Evolutionary conservation across 1,284 basidiomycete species (phyloP).

Genomic region (Leccinum pachyderme): DNA sequence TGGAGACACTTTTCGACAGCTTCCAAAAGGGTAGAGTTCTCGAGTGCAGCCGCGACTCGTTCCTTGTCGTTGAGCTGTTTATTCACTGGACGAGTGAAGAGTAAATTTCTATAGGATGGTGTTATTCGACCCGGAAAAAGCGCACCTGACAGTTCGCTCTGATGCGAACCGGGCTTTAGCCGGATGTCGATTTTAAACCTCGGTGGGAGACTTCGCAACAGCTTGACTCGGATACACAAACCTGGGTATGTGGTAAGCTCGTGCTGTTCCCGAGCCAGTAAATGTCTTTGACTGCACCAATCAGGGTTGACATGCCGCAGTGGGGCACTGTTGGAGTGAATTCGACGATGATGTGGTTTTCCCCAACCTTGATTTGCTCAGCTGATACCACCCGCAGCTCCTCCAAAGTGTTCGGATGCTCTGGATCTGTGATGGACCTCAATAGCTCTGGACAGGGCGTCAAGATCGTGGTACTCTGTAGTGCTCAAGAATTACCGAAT

Average conservation of each 20-base stretch:
- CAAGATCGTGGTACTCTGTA: neutral
- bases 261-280: neutral
- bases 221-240: constrained; percentile 87
- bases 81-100: constrained; percentile 64
- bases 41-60: constrained; percentile 93
- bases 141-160: constrained; percentile 85
- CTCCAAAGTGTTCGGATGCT: constrained; percentile 96
- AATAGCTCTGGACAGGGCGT: constrained; percentile 68
- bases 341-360: constrained; percentile 79
- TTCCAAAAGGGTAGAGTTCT: constrained; percentile 85
- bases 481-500: constrained; percentile 46
- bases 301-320: constrained; percentile 97
- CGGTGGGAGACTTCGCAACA: constrained; percentile 86
- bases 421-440: constrained; percentile 92
- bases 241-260: constrained; percentile 48
- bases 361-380: constrained; percentile 76
- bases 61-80: constrained; percentile 99
- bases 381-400: constrained; percentile 94
- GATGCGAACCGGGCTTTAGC: constrained; percentile 93
- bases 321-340: constrained; percentile 98
- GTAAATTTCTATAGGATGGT: neutral
- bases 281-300: constrained; percentile 54
- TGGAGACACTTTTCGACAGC: constrained; percentile 88
- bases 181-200: constrained; percentile 95
- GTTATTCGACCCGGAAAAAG: neutral